Evolutionary conservation across 768 basidiomycete genomes (phyloP).

Genomic region (Termitomyces sp.): DNA sequence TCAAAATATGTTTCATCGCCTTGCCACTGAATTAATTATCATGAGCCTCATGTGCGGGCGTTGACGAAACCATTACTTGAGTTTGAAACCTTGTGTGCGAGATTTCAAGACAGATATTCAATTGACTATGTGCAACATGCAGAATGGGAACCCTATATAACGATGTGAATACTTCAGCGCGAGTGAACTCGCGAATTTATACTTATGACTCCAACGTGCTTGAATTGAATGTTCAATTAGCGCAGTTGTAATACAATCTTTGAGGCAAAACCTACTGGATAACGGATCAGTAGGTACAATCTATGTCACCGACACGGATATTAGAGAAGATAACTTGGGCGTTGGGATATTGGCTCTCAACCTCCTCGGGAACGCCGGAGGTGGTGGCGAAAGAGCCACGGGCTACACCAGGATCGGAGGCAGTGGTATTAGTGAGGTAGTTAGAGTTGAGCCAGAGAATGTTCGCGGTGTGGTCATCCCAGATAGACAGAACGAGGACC

Average conservation of each 20-base stretch:
- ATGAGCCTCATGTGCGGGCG: no score
- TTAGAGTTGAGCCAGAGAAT: conserved; percentile 56
- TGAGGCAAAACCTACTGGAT: not conserved
- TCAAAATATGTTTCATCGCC: no score
- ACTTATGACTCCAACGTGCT: no score
- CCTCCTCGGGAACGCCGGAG: conserved; percentile 39
- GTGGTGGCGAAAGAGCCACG: conserved; percentile 44
- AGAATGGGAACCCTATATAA: no score
- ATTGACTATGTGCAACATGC: not conserved
- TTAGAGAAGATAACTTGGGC: conserved; percentile 44
- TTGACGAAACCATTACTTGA: no score
- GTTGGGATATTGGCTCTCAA: conserved; percentile 33
- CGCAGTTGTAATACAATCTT: not conserved
- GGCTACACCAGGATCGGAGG: no score
- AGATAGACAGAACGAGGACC: conserved; percentile 44
- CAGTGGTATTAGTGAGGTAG: conserved; percentile 34
- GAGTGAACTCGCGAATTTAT: no score
- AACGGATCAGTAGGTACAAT: conserved; percentile 3
- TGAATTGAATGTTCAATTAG: no score
- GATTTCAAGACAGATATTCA: no score
- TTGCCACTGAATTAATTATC: no score
- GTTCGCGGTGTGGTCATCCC: conserved; percentile 50
- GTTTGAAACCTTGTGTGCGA: no score
- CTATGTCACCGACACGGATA: conserved; percentile 45
- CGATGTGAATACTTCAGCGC: no score